phyloP scores from a whole-genome alignment of 2,329 filamentous ascomycete species.

The Colletotrichum kahawae region DNA sequence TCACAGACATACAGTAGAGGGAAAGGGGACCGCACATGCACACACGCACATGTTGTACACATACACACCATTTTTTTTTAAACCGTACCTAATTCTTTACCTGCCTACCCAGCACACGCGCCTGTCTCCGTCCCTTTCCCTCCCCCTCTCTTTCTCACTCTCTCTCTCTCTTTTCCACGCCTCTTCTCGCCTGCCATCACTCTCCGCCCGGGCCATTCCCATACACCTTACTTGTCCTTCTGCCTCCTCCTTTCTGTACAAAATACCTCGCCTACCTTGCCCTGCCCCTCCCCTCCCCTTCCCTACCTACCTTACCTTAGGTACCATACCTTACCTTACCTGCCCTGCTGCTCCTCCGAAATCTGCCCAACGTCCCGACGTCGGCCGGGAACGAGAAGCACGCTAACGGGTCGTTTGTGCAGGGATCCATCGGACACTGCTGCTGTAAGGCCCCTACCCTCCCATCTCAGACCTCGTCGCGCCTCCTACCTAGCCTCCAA shows the following conservation, averaged over 20 bases:
- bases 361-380: background rate
- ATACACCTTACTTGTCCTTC: background rate
- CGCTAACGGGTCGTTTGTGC: background rate
- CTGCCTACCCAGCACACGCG: background rate
- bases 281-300: too few species aligned
- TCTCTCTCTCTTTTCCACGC: background rate
- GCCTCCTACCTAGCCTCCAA: background rate
- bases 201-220: background rate
- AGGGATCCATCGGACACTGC: background rate
- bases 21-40: background rate
- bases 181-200: background rate
- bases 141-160: background rate
- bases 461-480: background rate
- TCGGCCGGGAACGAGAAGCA: background rate
- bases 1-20: background rate
- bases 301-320: too few species aligned
- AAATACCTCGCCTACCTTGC: background rate
- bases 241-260: background rate
- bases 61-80: background rate
- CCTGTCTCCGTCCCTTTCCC: background rate
- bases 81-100: background rate
- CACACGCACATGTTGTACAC: background rate
- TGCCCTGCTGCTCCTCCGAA: background rate
- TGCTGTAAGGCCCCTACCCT: background rate
- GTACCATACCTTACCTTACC: background rate